Base-by-base conservation (phyloP, 441 rosid genomes). In the Flueggea neowawraea region DNA sequence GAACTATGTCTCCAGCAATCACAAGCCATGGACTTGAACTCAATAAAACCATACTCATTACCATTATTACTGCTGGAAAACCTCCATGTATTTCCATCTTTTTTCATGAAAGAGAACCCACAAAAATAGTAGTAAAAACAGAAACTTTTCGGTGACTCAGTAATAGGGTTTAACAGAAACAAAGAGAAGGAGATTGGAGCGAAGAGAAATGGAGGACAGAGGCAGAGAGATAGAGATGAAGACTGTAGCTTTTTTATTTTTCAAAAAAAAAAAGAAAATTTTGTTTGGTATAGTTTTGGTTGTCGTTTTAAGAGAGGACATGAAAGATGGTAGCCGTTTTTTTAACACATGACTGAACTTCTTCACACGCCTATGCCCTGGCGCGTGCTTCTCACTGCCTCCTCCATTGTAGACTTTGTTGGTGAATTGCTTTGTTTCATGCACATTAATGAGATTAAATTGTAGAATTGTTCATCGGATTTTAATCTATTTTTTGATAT, bases 1-100 rank as follows among this genome's bases (percentile, higher is more conserved):
- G 97, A 48, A 92, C 97, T 31, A 92, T 95, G 73, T 92, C 99
- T 16, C 98, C 93, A 59, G 98, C 87, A 15, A 75, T 79, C 16
- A 58, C 82, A 31, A 75, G 61, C 22, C 72, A 58, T 31, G 73
- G 66, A 73, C 67, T 61, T 62, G 63, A 62, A 68, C 75, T 43
- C 66, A 87, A 56, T 1, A 78, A 66, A 39, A 68, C 45, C 41
- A 58, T 3, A 16, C 31, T 10, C 31, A 53, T 17, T 4, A 16
- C 15, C 31, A n/a, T 16, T 16, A 28, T 17, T n/a, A 16, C 16
- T 15, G 12, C 31, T 51, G 1, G 28, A 51, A 51, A 14, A n/a
- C 17, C 54, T 36, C 41, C 41, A 36, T 36, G 41, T 36, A 3
- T 36, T 36, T 36, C 41, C 41, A 36, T 36, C 9, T 36, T 36